Percentiles rank a stretch among this genome's conserved stretches.
phyloP scores from a whole-genome alignment of 164 flowering plant genomes.

The Aristolochia fimbriata region DNA sequence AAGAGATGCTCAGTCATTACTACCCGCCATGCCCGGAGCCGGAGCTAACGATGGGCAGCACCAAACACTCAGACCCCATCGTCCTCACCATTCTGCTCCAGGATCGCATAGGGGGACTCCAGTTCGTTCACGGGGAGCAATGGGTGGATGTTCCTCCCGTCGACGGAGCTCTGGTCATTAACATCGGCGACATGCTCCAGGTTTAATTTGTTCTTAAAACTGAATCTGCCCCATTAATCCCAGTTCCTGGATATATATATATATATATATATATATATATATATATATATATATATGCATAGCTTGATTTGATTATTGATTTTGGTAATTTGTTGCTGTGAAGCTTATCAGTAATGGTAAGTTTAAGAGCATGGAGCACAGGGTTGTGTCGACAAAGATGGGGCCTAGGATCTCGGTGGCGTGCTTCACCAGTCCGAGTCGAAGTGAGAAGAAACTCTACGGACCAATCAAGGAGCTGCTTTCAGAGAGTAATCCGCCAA shows the following conservation, averaged over 20 bases:
- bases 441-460: slow-evolving; percentile 6
- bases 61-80: slow-evolving; percentile 23
- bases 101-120: slow-evolving; percentile 22
- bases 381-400: slow-evolving; percentile 17
- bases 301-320: too few species aligned
- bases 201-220: too few species aligned
- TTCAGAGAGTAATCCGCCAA: slow-evolving; percentile 26
- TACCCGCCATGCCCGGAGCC: slow-evolving; percentile 30
- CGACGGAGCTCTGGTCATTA: slow-evolving; percentile 19
- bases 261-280: too few species aligned
- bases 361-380: slow-evolving; percentile 28
- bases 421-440: slow-evolving; percentile 16
- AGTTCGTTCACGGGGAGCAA: slow-evolving; percentile 14
- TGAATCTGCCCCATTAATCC: too few species aligned
- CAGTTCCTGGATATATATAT: too few species aligned
- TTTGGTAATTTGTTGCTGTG: neutral
- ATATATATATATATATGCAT: too few species aligned
- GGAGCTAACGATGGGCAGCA: slow-evolving; percentile 13
- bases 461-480: slow-evolving; percentile 38
- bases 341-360: slow-evolving; percentile 35
- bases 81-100: slow-evolving; percentile 25
- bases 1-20: slow-evolving; percentile 11
- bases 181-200: slow-evolving; percentile 22
- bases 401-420: slow-evolving; percentile 39
- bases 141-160: slow-evolving; percentile 22